Evolutionary conservation across 495 filamentous ascomycete species (phyloP).

Genomic region (Penicillium canariense): DNA sequence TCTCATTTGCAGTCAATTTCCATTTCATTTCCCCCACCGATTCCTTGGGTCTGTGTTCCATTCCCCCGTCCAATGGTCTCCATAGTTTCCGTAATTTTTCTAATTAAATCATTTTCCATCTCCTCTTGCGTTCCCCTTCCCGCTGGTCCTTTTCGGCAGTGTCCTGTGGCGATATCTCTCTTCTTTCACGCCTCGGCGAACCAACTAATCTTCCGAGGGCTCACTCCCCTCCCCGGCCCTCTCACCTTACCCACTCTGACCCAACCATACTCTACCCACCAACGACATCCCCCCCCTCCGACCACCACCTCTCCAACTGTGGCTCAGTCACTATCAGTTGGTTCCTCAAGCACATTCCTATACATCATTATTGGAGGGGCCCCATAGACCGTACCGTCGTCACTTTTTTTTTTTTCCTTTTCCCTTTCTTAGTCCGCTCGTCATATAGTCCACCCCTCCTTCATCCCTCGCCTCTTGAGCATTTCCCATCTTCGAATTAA

Average conservation of each 20-base stretch:
- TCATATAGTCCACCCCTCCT: slow-evolving; percentile 26
- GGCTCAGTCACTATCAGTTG: slow-evolving; percentile 24
- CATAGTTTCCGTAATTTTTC: not conserved
- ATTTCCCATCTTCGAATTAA: slow-evolving; percentile 19
- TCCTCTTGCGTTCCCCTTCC: not conserved
- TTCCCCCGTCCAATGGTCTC: not conserved
- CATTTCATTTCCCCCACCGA: slow-evolving; percentile 16
- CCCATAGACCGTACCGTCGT: slow-evolving; percentile 27
- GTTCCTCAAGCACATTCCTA: slow-evolving; percentile 2
- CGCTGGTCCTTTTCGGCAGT: not conserved
- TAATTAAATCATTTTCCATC: not conserved
- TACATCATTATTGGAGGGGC: slow-evolving; percentile 26
- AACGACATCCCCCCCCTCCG: not conserved
- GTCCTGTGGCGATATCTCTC: not conserved
- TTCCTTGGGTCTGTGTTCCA: slow-evolving; percentile 12
- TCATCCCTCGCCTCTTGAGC: slow-evolving; percentile 23
- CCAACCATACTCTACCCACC: not conserved
- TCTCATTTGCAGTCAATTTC: not conserved
- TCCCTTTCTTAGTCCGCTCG: slow-evolving; percentile 18
- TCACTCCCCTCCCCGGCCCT: not conserved
- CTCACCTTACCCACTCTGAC: not conserved
- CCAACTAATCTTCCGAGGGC: not conserved
- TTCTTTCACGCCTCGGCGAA: too few relatives aligned
- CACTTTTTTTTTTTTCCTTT: slow-evolving; percentile 17
- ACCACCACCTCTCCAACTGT: slow-evolving; percentile 14